A percentile compares a stretch with the other conserved stretches of the same genome.
Evolutionary conservation across 352 stramenopile species (phyloP).

Genomic region (Phytophthora brassicae): DNA sequence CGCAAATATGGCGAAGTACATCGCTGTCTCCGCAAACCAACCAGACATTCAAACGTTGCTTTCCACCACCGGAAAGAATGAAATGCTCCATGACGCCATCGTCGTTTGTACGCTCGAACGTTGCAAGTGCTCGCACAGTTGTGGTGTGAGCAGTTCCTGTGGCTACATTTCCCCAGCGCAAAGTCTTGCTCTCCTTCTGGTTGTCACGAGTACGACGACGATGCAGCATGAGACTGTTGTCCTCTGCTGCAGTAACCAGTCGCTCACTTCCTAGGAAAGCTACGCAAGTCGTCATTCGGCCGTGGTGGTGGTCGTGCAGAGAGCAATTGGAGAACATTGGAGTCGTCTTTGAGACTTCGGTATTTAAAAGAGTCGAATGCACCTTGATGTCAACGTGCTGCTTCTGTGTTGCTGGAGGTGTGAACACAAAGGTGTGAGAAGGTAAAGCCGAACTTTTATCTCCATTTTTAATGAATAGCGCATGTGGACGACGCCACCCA

Average conservation of each 20-base stretch:
- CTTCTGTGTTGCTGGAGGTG: constrained; percentile 48
- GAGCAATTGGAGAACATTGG: constrained; percentile 39
- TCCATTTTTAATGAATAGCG: constrained; percentile 31
- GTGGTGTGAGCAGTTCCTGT: constrained; percentile 78
- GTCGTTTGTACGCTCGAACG: constrained; percentile 35
- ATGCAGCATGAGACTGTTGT: constrained; percentile 85
- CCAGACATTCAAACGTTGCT: constrained; percentile 83
- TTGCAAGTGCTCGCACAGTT: constrained; percentile 67
- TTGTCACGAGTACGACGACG: constrained; percentile 10
- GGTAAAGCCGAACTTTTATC: constrained; percentile 35
- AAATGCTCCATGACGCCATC: constrained; percentile 39
- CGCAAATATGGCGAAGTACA: constrained; percentile 54
- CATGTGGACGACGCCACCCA: constrained; percentile 82
- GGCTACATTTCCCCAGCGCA: constrained; percentile 48
- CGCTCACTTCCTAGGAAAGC: constrained; percentile 40
- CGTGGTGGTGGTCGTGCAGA: constrained; percentile 70
- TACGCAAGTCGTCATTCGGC: constrained; percentile 75
- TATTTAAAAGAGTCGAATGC: constrained; percentile 50
- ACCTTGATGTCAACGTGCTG: constrained; percentile 62
- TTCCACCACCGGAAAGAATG: constrained; percentile 74
- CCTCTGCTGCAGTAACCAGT: constrained; percentile 74
- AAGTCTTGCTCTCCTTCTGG: constrained; percentile 7
- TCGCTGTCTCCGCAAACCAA: constrained; percentile 38
- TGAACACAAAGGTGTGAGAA: constrained; percentile 71
- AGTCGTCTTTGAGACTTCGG: neutral